Percentiles rank a stretch among this genome's conserved stretches.
Evolutionary conservation across 495 filamentous ascomycete species (phyloP).

Genomic region (Penicillium roqueforti): DNA sequence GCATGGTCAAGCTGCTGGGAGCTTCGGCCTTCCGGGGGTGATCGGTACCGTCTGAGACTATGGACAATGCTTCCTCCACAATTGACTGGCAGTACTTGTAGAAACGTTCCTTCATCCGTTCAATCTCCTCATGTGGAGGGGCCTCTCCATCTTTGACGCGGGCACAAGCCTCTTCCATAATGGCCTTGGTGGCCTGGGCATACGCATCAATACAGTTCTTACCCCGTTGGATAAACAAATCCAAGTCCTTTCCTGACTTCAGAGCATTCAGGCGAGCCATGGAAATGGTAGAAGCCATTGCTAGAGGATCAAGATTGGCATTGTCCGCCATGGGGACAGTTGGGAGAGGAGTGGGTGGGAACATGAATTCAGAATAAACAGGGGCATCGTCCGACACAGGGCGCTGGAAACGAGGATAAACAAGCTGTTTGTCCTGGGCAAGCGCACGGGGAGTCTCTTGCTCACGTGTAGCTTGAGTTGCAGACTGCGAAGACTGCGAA

Average conservation of each 20-base stretch:
- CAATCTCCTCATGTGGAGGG: background rate
- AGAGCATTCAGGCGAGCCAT: background rate
- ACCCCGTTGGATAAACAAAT: background rate
- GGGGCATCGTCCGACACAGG: background rate
- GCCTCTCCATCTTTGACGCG: background rate
- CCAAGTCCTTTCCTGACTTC: background rate
- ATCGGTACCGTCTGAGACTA: background rate
- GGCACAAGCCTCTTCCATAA: slow-evolving; percentile 6
- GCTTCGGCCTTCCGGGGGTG: background rate
- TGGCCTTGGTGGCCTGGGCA: background rate
- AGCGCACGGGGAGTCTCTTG: background rate
- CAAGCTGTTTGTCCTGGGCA: no score
- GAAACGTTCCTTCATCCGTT: slow-evolving; percentile 19
- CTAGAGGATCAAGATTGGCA: background rate
- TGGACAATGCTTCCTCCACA: slow-evolving; percentile 11
- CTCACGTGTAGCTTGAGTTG: background rate
- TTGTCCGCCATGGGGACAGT: background rate
- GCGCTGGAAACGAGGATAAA: background rate
- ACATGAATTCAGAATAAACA: background rate
- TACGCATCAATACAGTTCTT: background rate
- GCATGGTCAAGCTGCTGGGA: background rate
- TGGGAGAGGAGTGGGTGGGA: background rate
- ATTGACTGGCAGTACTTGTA: slow-evolving; percentile 26
- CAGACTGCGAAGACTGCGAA: no score
- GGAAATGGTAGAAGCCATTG: background rate